Evolutionary conservation across 2,329 filamentous ascomycete species (phyloP).

Genomic region (Arthrinium phaeospermum): DNA sequence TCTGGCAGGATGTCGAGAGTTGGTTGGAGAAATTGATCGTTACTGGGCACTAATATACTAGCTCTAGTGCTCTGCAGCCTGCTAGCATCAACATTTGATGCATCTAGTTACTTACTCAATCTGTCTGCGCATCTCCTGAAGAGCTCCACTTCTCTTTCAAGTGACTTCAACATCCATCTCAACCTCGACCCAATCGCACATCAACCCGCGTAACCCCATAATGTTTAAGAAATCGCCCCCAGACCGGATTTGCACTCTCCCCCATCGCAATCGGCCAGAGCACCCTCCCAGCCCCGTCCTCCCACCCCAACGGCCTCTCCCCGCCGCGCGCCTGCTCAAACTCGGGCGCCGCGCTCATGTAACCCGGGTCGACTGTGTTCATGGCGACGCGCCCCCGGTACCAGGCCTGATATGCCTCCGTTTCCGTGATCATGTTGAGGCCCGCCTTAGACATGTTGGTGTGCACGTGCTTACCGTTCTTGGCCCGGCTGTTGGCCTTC

Average conservation of each 20-base stretch:
- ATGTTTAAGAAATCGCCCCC: conserved; percentile 22
- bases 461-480: conserved; percentile 43
- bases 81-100: background rate
- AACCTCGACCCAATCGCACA: conserved; percentile 20
- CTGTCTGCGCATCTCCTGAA: background rate
- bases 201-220: conserved; percentile 20
- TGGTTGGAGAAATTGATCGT: background rate
- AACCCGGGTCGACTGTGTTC: conserved; percentile 46
- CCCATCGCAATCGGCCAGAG: conserved; percentile 40
- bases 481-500: conserved; percentile 27
- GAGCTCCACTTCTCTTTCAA: background rate
- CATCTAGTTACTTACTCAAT: background rate
- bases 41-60: background rate
- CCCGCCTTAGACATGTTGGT: conserved; percentile 48
- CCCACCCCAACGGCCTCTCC: conserved; percentile 43
- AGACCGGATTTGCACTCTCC: background rate
- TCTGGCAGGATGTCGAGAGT: conserved; percentile 25
- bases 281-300: conserved; percentile 43
- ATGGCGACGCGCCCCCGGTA: conserved; percentile 38
- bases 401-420: conserved; percentile 41
- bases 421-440: conserved; percentile 48
- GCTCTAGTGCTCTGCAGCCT: background rate
- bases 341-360: conserved; percentile 44
- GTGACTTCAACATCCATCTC: background rate
- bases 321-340: conserved; percentile 31